These are phyloP conservation scores for Saussurea involucrata DNA, from an alignment of 129 eudicot species.

Conservation along the genomic window DNA sequence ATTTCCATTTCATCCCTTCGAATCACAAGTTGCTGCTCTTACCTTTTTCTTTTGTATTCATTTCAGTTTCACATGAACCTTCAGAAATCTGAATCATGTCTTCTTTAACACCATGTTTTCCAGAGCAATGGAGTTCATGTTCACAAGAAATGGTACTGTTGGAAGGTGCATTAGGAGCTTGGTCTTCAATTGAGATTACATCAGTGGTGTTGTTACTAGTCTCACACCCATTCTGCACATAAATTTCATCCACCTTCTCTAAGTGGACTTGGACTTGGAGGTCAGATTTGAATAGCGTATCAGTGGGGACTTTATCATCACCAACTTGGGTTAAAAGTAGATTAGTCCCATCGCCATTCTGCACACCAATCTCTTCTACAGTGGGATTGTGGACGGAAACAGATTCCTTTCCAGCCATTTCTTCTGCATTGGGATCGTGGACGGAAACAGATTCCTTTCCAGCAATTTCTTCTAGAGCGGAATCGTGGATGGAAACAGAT, in stretches of 20 bases:
- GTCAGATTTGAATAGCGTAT: neutral
- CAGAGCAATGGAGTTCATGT: neutral
- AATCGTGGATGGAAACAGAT: neutral
- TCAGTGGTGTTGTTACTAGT: neutral
- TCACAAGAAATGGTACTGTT: slow-evolving; percentile 4
- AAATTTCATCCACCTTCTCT: neutral
- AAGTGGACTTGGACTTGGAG: neutral
- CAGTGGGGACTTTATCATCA: neutral
- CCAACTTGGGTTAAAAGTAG: neutral
- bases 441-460: neutral
- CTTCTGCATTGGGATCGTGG: neutral
- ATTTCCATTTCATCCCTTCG: no score
- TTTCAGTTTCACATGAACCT: slow-evolving; percentile 2
- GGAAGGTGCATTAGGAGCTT: neutral
- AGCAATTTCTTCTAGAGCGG: slow-evolving; percentile 5
- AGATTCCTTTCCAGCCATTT: neutral
- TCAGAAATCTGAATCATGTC: neutral
- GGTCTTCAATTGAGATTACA: neutral
- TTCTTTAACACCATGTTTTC: neutral
- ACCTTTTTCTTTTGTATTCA: neutral
- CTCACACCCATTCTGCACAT: slow-evolving; percentile 3
- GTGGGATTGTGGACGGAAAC: neutral
- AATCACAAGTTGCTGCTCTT: no score
- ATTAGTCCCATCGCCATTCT: neutral
- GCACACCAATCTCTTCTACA: slow-evolving; percentile 2